phyloP scores from a whole-genome alignment of 2,329 filamentous ascomycete species.

The Diaporthe capsici region DNA sequence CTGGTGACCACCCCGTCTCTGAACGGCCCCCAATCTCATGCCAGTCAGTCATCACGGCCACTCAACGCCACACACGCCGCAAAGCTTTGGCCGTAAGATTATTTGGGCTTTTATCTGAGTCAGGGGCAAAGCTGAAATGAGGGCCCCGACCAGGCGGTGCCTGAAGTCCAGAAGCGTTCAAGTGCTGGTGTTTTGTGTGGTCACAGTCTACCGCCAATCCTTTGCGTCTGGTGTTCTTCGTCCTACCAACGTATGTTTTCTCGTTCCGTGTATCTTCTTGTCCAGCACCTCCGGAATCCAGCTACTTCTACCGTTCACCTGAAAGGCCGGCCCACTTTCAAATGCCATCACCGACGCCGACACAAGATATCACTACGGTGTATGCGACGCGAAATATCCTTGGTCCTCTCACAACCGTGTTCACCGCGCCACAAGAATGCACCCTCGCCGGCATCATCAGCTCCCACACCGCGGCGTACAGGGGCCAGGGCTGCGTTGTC shows the following conservation, averaged over 20 bases:
- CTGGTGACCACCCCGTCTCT: neutral
- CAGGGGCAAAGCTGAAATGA: constrained; percentile 1
- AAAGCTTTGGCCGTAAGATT: neutral
- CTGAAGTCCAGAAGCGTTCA: neutral
- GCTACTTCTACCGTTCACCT: neutral
- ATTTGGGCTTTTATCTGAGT: neutral
- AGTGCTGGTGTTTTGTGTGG: neutral
- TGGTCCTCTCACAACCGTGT: constrained; percentile 18
- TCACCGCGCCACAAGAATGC: constrained; percentile 16
- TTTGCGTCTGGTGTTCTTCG: neutral
- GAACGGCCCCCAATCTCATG: neutral
- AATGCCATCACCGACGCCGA: constrained; percentile 4
- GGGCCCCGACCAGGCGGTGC: neutral
- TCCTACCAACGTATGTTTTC: neutral
- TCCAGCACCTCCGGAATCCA: neutral
- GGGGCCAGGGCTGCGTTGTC: neutral
- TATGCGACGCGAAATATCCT: constrained; percentile 5
- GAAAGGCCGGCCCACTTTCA: neutral
- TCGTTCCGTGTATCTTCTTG: neutral
- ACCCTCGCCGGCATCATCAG: neutral
- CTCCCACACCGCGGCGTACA: neutral
- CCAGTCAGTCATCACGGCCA: neutral
- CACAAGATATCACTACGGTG: neutral
- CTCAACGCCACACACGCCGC: neutral
- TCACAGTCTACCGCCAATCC: neutral